Evolutionary conservation across 345 rosid genomes (phyloP).

Genomic region (Litchi chinensis): DNA sequence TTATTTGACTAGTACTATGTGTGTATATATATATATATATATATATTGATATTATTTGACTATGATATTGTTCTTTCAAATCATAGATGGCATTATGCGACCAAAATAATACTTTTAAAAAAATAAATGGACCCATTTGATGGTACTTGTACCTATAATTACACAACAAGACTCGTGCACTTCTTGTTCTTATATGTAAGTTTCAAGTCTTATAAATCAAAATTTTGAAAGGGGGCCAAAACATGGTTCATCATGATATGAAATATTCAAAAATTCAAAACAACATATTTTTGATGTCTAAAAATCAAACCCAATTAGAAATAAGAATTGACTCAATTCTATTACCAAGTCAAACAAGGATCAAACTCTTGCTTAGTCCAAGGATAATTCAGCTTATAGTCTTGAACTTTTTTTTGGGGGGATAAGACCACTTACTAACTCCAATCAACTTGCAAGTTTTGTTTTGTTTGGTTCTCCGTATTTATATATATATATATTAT

Average conservation of each 20-base stretch:
- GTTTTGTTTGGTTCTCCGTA: too few species aligned
- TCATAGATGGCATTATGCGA: neutral
- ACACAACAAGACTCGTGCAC: neutral
- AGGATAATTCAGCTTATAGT: too few species aligned
- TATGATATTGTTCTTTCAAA: neutral
- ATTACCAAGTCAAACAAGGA: neutral
- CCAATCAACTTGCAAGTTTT: too few species aligned
- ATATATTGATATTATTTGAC: neutral
- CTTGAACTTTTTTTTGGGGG: too few species aligned
- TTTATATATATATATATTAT: too few species aligned
- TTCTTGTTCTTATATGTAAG: neutral
- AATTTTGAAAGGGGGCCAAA: neutral
- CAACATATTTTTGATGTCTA: neutral
- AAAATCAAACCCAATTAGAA: neutral
- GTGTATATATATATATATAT: too few species aligned
- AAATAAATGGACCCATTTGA: neutral
- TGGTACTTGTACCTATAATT: neutral
- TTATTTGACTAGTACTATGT: neutral
- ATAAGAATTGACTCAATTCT: neutral
- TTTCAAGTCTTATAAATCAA: neutral
- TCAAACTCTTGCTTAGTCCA: neutral
- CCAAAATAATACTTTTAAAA: neutral
- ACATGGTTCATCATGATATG: neutral
- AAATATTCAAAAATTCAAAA: neutral
- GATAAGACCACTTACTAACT: too few species aligned